phyloP scores from a whole-genome alignment of 805 yeast species.

The Candida coleopterorum region DNA sequence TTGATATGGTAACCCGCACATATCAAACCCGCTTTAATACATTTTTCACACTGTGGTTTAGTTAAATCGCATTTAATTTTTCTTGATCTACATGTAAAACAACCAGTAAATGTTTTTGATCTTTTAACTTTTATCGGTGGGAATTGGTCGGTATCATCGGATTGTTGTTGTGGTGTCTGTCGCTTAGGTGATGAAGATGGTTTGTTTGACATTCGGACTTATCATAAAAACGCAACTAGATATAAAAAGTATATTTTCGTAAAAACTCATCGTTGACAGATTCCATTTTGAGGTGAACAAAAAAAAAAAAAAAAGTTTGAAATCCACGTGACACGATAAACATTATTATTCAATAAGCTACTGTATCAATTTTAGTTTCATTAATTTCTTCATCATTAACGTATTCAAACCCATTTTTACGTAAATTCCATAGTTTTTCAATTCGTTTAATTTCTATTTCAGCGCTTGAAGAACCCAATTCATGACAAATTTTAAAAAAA shows the following conservation, averaged over 20 bases:
- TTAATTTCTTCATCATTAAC: constrained; percentile 4
- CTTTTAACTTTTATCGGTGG: constrained; percentile 14
- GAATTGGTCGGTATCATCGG: background rate
- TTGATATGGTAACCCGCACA: constrained; percentile 86
- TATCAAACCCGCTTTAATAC: constrained; percentile 57
- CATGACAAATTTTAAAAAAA: constrained; percentile 36
- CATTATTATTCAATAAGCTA: constrained; percentile 8
- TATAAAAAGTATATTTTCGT: background rate
- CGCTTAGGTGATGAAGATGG: background rate
- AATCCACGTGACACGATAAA: background rate
- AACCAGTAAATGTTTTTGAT: constrained; percentile 76
- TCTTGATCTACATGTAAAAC: constrained; percentile 80
- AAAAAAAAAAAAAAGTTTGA: background rate
- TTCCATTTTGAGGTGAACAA: constrained; percentile 1
- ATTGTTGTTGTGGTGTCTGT: background rate
- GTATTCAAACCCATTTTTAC: constrained; percentile 10
- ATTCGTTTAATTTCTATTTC: constrained; percentile 28
- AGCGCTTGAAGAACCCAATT: constrained; percentile 49
- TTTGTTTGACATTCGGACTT: constrained; percentile 2
- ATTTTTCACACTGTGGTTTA: constrained; percentile 67
- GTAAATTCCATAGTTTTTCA: constrained; percentile 21
- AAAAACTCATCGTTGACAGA: constrained; percentile 5
- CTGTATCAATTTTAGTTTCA: constrained; percentile 9
- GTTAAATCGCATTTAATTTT: constrained; percentile 77
- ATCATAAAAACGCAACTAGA: too few species aligned